These are phyloP conservation scores for Choiromyces venosus DNA, from an alignment of 495 filamentous ascomycete species.

Conservation along the genomic window DNA sequence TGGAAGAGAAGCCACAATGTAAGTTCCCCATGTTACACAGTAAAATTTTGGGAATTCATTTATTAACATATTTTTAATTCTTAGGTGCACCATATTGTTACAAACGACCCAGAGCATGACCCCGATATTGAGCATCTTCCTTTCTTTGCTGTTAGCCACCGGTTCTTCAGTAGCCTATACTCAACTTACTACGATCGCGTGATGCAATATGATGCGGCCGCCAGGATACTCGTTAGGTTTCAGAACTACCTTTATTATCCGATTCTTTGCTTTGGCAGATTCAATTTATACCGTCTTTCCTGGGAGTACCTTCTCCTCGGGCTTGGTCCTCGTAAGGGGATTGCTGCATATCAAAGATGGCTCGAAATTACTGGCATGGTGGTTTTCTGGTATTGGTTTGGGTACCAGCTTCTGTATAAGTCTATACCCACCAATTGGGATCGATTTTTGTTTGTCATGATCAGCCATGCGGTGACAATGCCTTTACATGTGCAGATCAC, in stretches of 20 bases:
- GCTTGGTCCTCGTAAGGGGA: conserved; percentile 71
- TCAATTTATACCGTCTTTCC: conserved; percentile 83
- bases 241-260: conserved; percentile 85
- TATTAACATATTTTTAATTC: conserved; percentile 9
- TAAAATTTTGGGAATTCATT: background rate
- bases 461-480: conserved; percentile 81
- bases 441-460: conserved; percentile 68
- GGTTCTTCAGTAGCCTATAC: conserved; percentile 67
- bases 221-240: conserved; percentile 63
- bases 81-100: conserved; percentile 88
- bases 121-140: conserved; percentile 97
- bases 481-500: conserved; percentile 94
- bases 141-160: conserved; percentile 86
- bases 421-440: conserved; percentile 64
- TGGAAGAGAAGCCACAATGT: conserved; percentile 94
- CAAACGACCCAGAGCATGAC: conserved; percentile 93
- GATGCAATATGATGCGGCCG: conserved; percentile 75
- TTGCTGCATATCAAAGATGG: conserved; percentile 84
- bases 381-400: conserved; percentile 95
- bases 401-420: conserved; percentile 75
- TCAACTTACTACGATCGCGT: conserved; percentile 86
- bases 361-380: conserved; percentile 73
- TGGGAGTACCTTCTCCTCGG: conserved; percentile 75
- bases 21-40: too few relatives aligned
- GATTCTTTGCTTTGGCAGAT: conserved; percentile 77